Conservation (phyloP, 2,329 filamentous ascomycete genomes). For the Didymella segeticola region DNA sequence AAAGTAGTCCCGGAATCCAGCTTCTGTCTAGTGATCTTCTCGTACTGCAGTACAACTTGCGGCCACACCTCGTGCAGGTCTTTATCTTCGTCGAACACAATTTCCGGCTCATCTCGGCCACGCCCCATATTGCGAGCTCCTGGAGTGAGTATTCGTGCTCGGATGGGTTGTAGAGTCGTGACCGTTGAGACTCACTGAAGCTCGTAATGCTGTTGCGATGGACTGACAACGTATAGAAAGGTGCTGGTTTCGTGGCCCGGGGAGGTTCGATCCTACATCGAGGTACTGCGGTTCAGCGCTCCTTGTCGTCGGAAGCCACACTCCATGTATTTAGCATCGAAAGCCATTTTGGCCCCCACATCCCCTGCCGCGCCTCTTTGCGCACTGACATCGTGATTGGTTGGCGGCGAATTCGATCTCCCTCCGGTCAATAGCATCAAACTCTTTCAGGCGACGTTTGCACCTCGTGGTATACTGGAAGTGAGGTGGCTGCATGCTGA, state of each 20-base stretch:
- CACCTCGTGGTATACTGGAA: no score
- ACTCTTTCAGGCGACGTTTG: no score
- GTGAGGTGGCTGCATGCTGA: no score
- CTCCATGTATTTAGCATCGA: no score
- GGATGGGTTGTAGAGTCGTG: not conserved
- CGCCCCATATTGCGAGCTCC: not conserved
- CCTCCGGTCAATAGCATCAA: not conserved
- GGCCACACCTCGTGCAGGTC: constrained; percentile 23
- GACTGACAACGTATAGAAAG: no score
- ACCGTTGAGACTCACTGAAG: not conserved
- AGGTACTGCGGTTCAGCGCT: no score
- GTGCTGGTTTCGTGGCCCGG: no score
- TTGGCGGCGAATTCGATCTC: not conserved
- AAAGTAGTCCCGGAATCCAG: constrained; percentile 7
- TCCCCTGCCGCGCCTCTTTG: not conserved
- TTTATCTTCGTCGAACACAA: constrained; percentile 3
- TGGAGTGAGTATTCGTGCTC: not conserved
- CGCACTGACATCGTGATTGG: not conserved
- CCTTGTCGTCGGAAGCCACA: no score
- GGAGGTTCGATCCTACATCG: no score
- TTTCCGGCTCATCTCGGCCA: not conserved
- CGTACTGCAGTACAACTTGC: constrained; percentile 15
- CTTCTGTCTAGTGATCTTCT: constrained; percentile 19
- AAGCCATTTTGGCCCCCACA: not conserved
- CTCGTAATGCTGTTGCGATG: no score